Conservation (phyloP, 2,329 filamentous ascomycete genomes). For the Nemania sp. region DNA sequence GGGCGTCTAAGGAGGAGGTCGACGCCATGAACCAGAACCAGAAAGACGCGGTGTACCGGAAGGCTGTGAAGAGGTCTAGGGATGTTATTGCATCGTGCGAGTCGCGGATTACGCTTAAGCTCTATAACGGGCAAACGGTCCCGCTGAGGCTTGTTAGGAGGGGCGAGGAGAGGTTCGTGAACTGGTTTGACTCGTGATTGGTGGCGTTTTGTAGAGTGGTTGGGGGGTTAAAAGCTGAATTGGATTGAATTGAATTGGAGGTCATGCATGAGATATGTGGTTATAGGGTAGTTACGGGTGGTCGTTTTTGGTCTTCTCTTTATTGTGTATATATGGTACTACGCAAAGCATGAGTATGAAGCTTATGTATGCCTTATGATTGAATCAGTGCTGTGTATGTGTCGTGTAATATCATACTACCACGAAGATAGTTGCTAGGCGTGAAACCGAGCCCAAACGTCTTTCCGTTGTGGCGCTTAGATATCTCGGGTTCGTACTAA, state of each 20-base stretch:
- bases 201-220: background rate
- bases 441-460: too few relatives aligned
- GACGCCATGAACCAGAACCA: conserved; percentile 59
- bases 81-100: conserved; percentile 65
- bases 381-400: background rate
- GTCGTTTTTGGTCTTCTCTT: background rate
- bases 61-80: conserved; percentile 68
- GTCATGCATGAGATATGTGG: background rate
- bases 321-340: conserved; percentile 4
- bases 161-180: conserved; percentile 75
- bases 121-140: conserved; percentile 68
- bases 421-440: too few relatives aligned
- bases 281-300: background rate
- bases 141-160: conserved; percentile 75
- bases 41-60: conserved; percentile 67
- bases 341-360: conserved; percentile 2
- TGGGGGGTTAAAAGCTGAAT: background rate
- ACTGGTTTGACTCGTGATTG: conserved; percentile 42
- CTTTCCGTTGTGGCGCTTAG: too few relatives aligned
- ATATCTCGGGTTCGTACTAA: too few relatives aligned
- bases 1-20: conserved; percentile 65
- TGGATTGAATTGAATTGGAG: too few relatives aligned
- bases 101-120: conserved; percentile 76
- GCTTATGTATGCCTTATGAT: background rate
- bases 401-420: too few relatives aligned